Evolutionary conservation across 805 yeast species (phyloP).

Genomic region (Suhomyces xylopsoci): DNA sequence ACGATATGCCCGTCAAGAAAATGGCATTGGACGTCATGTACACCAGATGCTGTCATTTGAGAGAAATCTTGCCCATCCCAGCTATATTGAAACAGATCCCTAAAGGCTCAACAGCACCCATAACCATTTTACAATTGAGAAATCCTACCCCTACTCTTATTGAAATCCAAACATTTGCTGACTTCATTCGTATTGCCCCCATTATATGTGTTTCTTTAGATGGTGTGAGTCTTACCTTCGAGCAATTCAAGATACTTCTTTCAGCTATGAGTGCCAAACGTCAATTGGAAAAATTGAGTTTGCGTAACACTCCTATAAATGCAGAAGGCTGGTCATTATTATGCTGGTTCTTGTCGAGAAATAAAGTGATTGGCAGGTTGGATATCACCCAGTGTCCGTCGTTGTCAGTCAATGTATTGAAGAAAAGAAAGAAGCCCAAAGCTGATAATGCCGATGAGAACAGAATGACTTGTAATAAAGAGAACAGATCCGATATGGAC

Average conservation of each 20-base stretch:
- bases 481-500: slow-evolving; percentile 71
- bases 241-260: slow-evolving; percentile 73
- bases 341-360: slow-evolving; percentile 70
- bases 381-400: slow-evolving; percentile 72
- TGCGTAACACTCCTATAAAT: slow-evolving; percentile 75
- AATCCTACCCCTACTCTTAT: slow-evolving; percentile 90
- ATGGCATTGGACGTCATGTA: slow-evolving; percentile 70
- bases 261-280: slow-evolving; percentile 66
- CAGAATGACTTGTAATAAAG: slow-evolving; percentile 47
- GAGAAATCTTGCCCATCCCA: slow-evolving; percentile 90
- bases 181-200: slow-evolving; percentile 83
- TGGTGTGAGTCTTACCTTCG: slow-evolving; percentile 69
- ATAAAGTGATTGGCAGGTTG: slow-evolving; percentile 52
- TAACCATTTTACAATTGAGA: slow-evolving; percentile 65
- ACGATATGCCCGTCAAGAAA: slow-evolving; percentile 35
- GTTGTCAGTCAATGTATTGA: slow-evolving; percentile 43
- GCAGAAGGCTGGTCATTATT: slow-evolving; percentile 72
- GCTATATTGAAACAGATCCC: slow-evolving; percentile 82
- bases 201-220: slow-evolving; percentile 72
- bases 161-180: slow-evolving; percentile 84
- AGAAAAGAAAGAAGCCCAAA: slow-evolving; percentile 27
- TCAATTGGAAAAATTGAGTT: slow-evolving; percentile 66
- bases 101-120: slow-evolving; percentile 71
- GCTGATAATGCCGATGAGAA: background rate
- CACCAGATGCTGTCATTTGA: slow-evolving; percentile 87